Conservation (phyloP, 148 eudicot genomes). For the Beta vulgaris region DNA sequence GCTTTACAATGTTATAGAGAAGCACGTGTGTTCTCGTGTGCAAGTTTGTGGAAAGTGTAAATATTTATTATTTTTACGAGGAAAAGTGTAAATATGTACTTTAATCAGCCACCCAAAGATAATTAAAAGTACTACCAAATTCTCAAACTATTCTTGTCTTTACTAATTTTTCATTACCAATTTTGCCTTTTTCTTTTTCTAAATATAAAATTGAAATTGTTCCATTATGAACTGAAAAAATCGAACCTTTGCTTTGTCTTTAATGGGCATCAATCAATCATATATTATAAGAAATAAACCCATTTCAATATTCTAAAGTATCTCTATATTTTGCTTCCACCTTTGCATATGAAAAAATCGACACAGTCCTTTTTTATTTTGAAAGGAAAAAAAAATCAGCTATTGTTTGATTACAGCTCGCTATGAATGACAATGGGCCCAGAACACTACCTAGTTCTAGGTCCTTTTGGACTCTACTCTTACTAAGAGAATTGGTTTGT, state of each 20-base stretch:
- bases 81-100: conserved; percentile 2
- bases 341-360: neutral
- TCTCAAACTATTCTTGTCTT: conserved; percentile 11
- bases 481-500: too few relatives aligned
- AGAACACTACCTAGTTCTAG: too few relatives aligned
- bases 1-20: neutral
- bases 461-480: too few relatives aligned
- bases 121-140: neutral
- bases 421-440: too few relatives aligned
- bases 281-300: neutral
- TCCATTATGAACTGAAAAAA: conserved; percentile 17
- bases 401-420: neutral
- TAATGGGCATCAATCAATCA: conserved; percentile 11
- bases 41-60: neutral
- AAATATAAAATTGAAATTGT: neutral
- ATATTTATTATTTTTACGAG: too few relatives aligned
- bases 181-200: neutral
- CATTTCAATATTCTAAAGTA: conserved; percentile 2
- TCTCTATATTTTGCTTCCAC: conserved; percentile 2
- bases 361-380: neutral
- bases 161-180: neutral
- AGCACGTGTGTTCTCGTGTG: neutral
- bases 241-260: conserved; percentile 6
- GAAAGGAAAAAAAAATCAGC: neutral
- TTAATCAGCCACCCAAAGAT: neutral